Evolutionary conservation across 1,284 basidiomycete genomes (phyloP).

Genomic region (Caloboletus inedulis): DNA sequence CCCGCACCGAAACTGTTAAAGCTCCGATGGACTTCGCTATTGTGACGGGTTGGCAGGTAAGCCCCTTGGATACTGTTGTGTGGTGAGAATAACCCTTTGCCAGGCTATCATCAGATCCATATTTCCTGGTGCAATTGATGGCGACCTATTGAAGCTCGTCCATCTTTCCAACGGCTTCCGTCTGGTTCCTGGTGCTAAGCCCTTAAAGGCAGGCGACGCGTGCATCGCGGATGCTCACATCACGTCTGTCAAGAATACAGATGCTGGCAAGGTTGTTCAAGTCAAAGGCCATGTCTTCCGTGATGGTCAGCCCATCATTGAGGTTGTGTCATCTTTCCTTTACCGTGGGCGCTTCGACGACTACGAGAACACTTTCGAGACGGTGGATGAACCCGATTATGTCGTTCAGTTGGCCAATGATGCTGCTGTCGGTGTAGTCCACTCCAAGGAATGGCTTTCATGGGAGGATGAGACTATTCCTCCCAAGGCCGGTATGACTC

Average conservation of each 20-base stretch:
- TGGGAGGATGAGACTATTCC: conserved; percentile 87
- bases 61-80: conserved; percentile 25
- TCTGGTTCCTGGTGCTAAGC: conserved; percentile 73
- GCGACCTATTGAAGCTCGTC: conserved; percentile 92
- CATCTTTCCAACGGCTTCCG: conserved; percentile 97
- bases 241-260: conserved; percentile 85
- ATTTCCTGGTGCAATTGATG: conserved; percentile 89
- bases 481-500: conserved; percentile 74
- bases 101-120: conserved; percentile 96
- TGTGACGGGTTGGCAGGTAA: conserved; percentile 94
- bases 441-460: conserved; percentile 97
- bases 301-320: conserved; percentile 77
- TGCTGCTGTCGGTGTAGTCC: conserved; percentile 84
- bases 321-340: conserved; percentile 93
- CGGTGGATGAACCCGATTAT: conserved; percentile 86
- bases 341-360: conserved; percentile 95
- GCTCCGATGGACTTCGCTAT: conserved; percentile 99
- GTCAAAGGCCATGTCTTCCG: conserved; percentile 86
- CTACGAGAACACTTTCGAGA: conserved; percentile 95
- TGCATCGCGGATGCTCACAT: conserved; percentile 90
- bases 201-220: conserved; percentile 82
- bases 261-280: conserved; percentile 91
- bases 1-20: conserved; percentile 64
- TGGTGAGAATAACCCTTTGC: conserved; percentile 13
- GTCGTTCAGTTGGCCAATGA: conserved; percentile 74